These are phyloP conservation scores for Monilinia aucupariae DNA, from an alignment of 2,329 filamentous ascomycete species.

Conservation along the genomic window DNA sequence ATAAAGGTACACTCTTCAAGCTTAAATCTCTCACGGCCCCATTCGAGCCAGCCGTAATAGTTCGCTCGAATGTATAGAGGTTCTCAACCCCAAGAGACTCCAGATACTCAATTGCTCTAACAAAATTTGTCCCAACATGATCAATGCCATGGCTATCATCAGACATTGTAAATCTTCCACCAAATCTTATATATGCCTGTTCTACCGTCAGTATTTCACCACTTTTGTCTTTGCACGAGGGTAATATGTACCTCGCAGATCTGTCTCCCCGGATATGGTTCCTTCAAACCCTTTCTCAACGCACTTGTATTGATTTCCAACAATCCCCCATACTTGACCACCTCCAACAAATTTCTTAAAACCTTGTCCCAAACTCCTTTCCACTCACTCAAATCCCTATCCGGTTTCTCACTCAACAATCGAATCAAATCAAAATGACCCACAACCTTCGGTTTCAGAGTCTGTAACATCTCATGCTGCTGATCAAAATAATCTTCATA, in stretches of 20 bases:
- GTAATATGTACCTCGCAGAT: conserved; percentile 55
- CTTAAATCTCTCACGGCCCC: neutral
- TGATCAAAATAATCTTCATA: conserved; percentile 83
- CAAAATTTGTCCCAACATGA: conserved; percentile 84
- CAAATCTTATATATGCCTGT: conserved; percentile 59
- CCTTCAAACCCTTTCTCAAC: conserved; percentile 79
- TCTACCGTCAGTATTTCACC: neutral
- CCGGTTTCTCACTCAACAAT: conserved; percentile 66
- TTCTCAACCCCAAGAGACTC: conserved; percentile 57
- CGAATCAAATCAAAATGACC: conserved; percentile 93
- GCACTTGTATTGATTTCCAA: conserved; percentile 87
- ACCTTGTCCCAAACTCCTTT: conserved; percentile 71
- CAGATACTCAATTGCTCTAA: conserved; percentile 63
- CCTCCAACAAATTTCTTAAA: conserved; percentile 65
- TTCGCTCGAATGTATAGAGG: conserved; percentile 41
- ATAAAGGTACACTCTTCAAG: conserved; percentile 21
- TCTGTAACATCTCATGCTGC: conserved; percentile 73
- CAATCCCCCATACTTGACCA: conserved; percentile 70
- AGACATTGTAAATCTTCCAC: conserved; percentile 81
- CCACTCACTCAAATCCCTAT: conserved; percentile 48
- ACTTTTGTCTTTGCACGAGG: neutral
- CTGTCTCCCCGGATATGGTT: conserved; percentile 78
- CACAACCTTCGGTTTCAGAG: conserved; percentile 69
- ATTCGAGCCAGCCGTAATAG: conserved; percentile 2
- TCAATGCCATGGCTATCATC: conserved; percentile 90